Evolutionary conservation across 192 early-diverging fungal genomes (phyloP), one percentile per base, ranked within the genome.

Genomic region (Mortierella hygrophila): DNA sequence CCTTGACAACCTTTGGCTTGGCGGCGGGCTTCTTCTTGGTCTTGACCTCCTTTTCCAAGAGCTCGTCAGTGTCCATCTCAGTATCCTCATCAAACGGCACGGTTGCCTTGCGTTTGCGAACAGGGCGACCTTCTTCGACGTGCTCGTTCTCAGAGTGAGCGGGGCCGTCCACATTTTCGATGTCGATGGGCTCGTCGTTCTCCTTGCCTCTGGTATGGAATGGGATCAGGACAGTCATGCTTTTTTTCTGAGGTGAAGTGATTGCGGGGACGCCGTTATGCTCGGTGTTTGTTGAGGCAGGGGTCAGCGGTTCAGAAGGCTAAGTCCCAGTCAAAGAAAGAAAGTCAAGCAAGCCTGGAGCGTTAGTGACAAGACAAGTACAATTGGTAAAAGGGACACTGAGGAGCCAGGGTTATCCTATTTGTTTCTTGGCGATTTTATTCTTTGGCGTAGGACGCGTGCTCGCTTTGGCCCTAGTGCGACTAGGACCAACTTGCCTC

Each of bases 61-160:
- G 78, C 32, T 85, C 83, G 23, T 85, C 83, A 7, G 83, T 85
- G 63, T 85, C 83, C 83, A 85, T 85, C 7, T 85, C 83, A 2
- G 83, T 80, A 71, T 85, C 83, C 54, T 85, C 83, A 68, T 80
- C 83, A 77, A 76, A 85, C 6, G 82, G 82, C 5, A 79, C 73
- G 11, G 73, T 84, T 2, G 82, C 82, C 49, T 85, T 85, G 46
- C 78, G 83, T 47, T 85, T 85, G 15, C 83, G 83, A 54, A 80
- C 69, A 13, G 83, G 75, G n/a, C 78, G 78, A n/a, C 78, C 78
- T 52, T 80, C 78, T 20, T 85, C 78, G 16, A 26, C 37, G n/a
- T 80, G 57, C 40, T 85, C 78, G 37, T 35, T 70, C 23, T 83
- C 82, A 7, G 75, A 77, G 23, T 76, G 69, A 41, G 70, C 35